Percentiles rank a stretch among this genome's conserved stretches.
These are phyloP conservation scores for Heliosperma pusillum DNA, from an alignment of 148 eudicot genomes.

Conservation along the genomic window DNA sequence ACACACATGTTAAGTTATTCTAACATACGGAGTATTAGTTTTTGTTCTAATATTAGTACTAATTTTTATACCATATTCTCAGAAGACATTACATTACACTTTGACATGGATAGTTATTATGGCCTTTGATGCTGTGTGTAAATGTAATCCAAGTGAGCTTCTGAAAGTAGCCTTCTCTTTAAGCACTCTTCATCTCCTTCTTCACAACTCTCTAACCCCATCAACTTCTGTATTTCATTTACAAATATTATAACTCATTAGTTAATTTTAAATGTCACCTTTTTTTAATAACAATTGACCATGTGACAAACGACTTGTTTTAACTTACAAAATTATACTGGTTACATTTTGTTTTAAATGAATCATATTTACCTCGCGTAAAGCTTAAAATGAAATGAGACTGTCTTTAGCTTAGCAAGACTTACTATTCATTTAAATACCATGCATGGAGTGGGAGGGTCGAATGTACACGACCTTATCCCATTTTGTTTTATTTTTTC, in stretches of 20 bases:
- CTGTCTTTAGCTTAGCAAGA: too few relatives aligned
- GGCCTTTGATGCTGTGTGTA: conserved; percentile 49
- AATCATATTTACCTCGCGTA: too few relatives aligned
- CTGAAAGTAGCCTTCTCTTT: conserved; percentile 41
- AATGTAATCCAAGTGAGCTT: conserved; percentile 55
- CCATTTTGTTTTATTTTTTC: too few relatives aligned
- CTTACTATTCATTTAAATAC: too few relatives aligned
- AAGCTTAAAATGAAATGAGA: too few relatives aligned
- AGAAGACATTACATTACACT: conserved; percentile 14
- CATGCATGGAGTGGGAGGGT: too few relatives aligned
- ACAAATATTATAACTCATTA: not conserved
- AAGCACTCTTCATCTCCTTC: conserved; percentile 44
- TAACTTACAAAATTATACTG: too few relatives aligned
- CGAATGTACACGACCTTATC: too few relatives aligned
- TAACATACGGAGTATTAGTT: conserved; percentile 14
- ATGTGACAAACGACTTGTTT: too few relatives aligned
- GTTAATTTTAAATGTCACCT: too few relatives aligned
- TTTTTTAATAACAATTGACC: too few relatives aligned
- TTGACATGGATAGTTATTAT: not conserved
- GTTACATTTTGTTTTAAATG: too few relatives aligned
- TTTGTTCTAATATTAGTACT: conserved; percentile 19
- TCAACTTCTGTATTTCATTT: conserved; percentile 26
- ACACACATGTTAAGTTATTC: conserved; percentile 12
- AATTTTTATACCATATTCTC: conserved; percentile 6
- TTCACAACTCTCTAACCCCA: conserved; percentile 43